Base-by-base conservation (phyloP, 192 early-diverging fungal species). In the Kickxella alabastrina region DNA sequence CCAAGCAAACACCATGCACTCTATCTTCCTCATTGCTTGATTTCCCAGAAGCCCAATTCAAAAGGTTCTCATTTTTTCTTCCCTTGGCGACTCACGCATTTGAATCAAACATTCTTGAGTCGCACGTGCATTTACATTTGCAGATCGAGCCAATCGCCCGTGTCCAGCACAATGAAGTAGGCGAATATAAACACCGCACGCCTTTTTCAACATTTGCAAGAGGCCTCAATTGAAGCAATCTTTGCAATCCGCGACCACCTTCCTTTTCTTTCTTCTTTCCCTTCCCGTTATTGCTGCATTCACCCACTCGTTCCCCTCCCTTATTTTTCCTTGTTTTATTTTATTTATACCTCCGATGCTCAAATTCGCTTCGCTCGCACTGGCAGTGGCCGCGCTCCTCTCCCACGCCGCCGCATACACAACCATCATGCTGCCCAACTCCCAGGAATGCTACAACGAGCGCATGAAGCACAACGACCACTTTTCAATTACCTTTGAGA, bases 391-490 rank as follows among this genome's bases (percentile, higher is more conserved):
- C 56, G 29, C 61, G 55, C 56, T 67, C 10, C 57, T 49, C 10
- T 61, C 62, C 42, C 49, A 57, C 35, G 57, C 68, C 31, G 56
- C 62, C 6, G 68, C 68, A 12, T 68, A 68, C 59, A 75, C 65
- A 43, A 75, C 65, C n/a, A 68, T 75, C 51, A 62, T 75, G 72
- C 41, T 34, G 34, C 52, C 54, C 17, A 46, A 59, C 27, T 52
- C 71, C 43, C 71, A 74, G 37, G 71, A 74, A 40, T 74, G 71
- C 52, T 74, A 74, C 51, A 49, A 48, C 45, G 71, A 74, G 56
- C 71, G 64, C 46, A 61, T 74, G 54, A 74, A 74, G 64, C 41
- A 53, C 7, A 52, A 57, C 41, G 46, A 54, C 52, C 63, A 66
- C 44, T 62, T 74, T 43, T 63, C 71, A 10, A 74, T 74, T 34